These are phyloP conservation scores for Protea cynaroides DNA, from an alignment of 164 flowering plant genomes.

Conservation along the genomic window DNA sequence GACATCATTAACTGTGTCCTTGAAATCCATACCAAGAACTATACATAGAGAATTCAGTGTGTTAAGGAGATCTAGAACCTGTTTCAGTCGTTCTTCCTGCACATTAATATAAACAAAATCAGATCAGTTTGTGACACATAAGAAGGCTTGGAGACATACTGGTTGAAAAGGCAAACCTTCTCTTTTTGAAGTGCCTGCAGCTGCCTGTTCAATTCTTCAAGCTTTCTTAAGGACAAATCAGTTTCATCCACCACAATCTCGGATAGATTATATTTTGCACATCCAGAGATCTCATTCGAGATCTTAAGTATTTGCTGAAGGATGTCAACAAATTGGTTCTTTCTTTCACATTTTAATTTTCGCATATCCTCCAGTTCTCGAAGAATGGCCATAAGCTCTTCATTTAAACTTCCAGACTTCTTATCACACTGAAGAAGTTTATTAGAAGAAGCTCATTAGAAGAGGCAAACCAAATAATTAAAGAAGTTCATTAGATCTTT, in stretches of 20 bases:
- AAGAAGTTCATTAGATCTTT: background rate
- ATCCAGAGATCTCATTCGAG: slow-evolving; percentile 42
- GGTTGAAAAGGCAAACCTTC: slow-evolving; percentile 43
- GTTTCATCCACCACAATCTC: slow-evolving; percentile 51
- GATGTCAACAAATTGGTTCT: slow-evolving; percentile 65
- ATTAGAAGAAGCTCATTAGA: background rate
- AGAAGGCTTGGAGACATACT: background rate
- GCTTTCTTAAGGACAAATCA: slow-evolving; percentile 74
- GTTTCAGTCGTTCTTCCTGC: slow-evolving; percentile 60
- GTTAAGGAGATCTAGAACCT: slow-evolving; percentile 41
- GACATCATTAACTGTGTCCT: slow-evolving; percentile 38
- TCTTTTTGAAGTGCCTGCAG: slow-evolving; percentile 72
- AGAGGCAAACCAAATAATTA: slow-evolving; percentile 3
- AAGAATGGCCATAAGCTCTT: slow-evolving; percentile 56
- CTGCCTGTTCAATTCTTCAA: slow-evolving; percentile 76
- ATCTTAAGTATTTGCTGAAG: slow-evolving; percentile 50
- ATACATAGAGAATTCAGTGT: slow-evolving; percentile 46
- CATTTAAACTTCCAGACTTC: slow-evolving; percentile 60
- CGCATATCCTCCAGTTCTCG: slow-evolving; percentile 86
- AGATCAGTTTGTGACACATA: background rate
- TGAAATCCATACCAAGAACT: slow-evolving; percentile 75
- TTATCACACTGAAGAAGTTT: slow-evolving; percentile 53
- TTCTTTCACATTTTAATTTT: slow-evolving; percentile 66
- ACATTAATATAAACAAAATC: slow-evolving; percentile 6
- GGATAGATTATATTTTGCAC: slow-evolving; percentile 19